Percentiles rank a stretch among this genome's conserved stretches.
Conservation (phyloP, 2,329 filamentous ascomycete species). For the Aspergillus sp. region DNA sequence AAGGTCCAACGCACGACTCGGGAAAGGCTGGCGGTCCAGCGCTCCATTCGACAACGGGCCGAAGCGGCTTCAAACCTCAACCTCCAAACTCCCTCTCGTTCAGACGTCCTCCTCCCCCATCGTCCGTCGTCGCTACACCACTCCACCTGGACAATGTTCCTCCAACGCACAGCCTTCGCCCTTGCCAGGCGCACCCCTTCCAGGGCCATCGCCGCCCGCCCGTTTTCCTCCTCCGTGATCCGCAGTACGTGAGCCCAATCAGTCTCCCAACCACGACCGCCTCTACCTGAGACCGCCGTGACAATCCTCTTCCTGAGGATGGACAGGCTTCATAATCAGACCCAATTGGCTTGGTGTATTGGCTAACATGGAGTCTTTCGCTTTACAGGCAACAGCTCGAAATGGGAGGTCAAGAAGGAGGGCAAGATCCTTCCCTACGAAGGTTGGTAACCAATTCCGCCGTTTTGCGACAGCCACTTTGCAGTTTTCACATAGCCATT, state of each 20-base stretch:
- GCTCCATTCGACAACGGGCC: constrained; percentile 19
- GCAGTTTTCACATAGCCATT: background rate
- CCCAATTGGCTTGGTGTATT: background rate
- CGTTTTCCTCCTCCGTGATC: constrained; percentile 41
- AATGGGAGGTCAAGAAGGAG: constrained; percentile 36
- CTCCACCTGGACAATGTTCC: constrained; percentile 40
- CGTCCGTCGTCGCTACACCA: background rate
- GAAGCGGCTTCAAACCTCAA: constrained; percentile 38
- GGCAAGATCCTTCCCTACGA: constrained; percentile 43
- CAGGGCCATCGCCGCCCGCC: constrained; percentile 38
- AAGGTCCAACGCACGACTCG: constrained; percentile 4
- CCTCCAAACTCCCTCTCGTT: constrained; percentile 27
- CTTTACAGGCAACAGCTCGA: constrained; percentile 29
- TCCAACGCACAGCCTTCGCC: constrained; percentile 42
- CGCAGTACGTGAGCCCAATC: constrained; percentile 39
- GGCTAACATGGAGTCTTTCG: constrained; percentile 19
- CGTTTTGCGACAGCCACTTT: background rate
- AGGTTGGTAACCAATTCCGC: constrained; percentile 28
- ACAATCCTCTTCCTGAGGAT: too few relatives aligned
- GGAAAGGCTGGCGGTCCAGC: constrained; percentile 4
- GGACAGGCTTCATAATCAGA: too few relatives aligned
- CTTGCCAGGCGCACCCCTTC: constrained; percentile 42
- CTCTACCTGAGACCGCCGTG: too few relatives aligned
- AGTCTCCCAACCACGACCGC: background rate
- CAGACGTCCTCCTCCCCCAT: constrained; percentile 18